Conservation (phyloP, 140 eudicot genomes). For the Oenanthe javanica region DNA sequence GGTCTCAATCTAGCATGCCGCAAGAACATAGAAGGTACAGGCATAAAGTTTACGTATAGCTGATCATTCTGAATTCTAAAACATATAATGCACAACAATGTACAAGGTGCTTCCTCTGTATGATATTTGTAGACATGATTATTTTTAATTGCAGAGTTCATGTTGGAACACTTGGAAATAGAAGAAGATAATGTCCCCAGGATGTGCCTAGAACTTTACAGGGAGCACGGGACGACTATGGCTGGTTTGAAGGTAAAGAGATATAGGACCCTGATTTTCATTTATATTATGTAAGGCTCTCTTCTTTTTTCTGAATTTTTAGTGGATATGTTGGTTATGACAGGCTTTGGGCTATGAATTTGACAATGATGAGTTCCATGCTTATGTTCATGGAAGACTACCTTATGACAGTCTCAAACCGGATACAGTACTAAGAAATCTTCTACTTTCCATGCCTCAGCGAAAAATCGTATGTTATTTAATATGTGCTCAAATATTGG, state of each 20-base stretch:
- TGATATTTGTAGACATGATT: background rate
- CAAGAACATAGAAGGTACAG: constrained; percentile 76
- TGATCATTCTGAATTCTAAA: background rate
- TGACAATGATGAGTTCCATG: constrained; percentile 71
- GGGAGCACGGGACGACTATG: constrained; percentile 89
- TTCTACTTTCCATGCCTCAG: constrained; percentile 83
- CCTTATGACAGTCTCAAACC: constrained; percentile 79
- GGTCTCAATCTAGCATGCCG: constrained; percentile 89
- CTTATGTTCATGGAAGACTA: constrained; percentile 72
- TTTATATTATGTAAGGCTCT: background rate
- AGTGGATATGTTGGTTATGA: background rate
- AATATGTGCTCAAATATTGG: background rate
- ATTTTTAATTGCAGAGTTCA: constrained; percentile 43
- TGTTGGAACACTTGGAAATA: constrained; percentile 59
- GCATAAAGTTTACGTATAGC: background rate
- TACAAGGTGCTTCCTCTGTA: background rate
- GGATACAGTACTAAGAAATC: constrained; percentile 70
- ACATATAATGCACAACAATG: background rate
- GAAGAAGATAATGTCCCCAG: constrained; percentile 71
- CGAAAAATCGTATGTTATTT: constrained; percentile 57
- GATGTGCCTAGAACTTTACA: constrained; percentile 84
- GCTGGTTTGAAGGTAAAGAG: constrained; percentile 80
- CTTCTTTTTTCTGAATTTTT: background rate
- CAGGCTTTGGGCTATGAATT: constrained; percentile 88
- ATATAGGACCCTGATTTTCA: background rate